Evolutionary conservation across 169 alveolate species (phyloP).

Genomic region (Gregarina niphandrodes): DNA sequence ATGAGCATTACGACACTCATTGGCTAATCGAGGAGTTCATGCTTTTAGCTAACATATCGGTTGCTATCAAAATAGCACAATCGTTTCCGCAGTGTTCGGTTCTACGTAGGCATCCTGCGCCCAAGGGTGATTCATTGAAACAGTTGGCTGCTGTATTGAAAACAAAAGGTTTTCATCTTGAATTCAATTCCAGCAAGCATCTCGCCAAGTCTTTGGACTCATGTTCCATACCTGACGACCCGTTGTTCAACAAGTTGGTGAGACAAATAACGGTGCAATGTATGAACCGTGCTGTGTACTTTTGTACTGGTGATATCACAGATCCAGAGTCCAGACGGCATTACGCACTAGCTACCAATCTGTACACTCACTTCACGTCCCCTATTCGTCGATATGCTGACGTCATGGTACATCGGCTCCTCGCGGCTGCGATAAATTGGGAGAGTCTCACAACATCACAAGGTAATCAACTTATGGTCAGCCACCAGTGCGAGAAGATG

Average conservation of each 20-base stretch:
- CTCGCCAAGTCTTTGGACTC: background rate
- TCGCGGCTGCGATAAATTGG: constrained; percentile 7
- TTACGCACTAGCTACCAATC: constrained; percentile 91
- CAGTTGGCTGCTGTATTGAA: background rate
- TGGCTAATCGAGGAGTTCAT: constrained; percentile 83
- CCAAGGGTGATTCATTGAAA: background rate
- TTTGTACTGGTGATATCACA: constrained; percentile 23
- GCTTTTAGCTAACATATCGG: constrained; percentile 90
- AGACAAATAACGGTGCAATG: constrained; percentile 68
- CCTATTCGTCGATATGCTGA: constrained; percentile 82
- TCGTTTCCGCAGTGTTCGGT: constrained; percentile 13
- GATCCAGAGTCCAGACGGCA: constrained; percentile 7
- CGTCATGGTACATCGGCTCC: constrained; percentile 25
- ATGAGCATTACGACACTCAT: constrained; percentile 24
- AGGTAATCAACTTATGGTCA: background rate
- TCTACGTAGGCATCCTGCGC: constrained; percentile 9
- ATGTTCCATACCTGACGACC: constrained; percentile 24
- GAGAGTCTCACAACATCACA: background rate
- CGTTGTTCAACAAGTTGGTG: constrained; percentile 55
- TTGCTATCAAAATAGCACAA: constrained; percentile 42
- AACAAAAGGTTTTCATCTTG: background rate
- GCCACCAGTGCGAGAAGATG: background rate
- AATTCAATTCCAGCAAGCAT: background rate
- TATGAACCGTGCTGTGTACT: constrained; percentile 61
- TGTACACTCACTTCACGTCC: constrained; percentile 96